Evolutionary conservation across 1,284 basidiomycete species (phyloP).

Genomic region (Tilletia walkeri): DNA sequence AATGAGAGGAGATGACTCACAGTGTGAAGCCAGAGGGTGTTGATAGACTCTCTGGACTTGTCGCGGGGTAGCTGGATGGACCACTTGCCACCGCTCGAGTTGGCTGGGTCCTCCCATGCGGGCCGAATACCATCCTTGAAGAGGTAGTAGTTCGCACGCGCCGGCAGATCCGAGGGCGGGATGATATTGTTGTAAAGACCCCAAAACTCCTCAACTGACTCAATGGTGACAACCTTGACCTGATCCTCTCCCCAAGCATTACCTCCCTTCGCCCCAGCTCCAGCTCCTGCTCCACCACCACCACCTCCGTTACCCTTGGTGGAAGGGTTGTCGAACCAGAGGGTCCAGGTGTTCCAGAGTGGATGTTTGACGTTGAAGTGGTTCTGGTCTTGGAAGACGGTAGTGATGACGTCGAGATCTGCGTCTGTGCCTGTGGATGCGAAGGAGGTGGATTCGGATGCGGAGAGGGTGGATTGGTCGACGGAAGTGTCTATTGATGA

Average conservation of each 20-base stretch:
- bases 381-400: constrained; percentile 50
- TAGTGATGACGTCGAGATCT: constrained; percentile 35
- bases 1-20: constrained; percentile 14
- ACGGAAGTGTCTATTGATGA: background rate
- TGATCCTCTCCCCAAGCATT: constrained; percentile 55
- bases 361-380: constrained; percentile 56
- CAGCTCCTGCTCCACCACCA: constrained; percentile 38
- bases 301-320: constrained; percentile 32
- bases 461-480: background rate
- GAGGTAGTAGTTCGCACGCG: constrained; percentile 97
- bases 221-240: constrained; percentile 52
- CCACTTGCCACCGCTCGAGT: constrained; percentile 97
- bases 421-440: background rate
- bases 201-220: constrained; percentile 55
- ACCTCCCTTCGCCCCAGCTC: constrained; percentile 32
- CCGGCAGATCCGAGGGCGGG: constrained; percentile 86
- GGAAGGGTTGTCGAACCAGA: constrained; percentile 55
- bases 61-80: constrained; percentile 94
- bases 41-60: constrained; percentile 78
- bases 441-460: background rate
- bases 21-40: constrained; percentile 97
- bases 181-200: constrained; percentile 93
- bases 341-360: constrained; percentile 52
- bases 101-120: constrained; percentile 89
- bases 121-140: constrained; percentile 86